Percentiles rank a stretch among this genome's conserved stretches.
Evolutionary conservation across 306 rosid genomes (phyloP).

Genomic region (Quercus bicolor): DNA sequence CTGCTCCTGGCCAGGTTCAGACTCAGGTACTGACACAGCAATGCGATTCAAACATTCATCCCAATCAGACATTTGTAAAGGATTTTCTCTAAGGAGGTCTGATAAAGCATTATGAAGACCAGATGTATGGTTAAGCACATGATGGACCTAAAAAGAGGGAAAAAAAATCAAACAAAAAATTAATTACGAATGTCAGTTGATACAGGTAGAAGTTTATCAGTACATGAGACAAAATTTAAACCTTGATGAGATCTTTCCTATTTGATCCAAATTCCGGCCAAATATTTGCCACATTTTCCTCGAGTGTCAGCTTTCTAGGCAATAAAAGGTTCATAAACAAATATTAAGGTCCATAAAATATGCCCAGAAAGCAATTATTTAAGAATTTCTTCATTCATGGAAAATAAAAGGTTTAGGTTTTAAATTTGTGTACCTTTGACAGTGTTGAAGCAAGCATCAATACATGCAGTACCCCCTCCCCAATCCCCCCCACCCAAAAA

Average conservation of each 20-base stretch:
- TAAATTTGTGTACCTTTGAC: not conserved
- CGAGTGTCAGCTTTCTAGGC: constrained; percentile 75
- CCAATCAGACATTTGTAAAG: constrained; percentile 75
- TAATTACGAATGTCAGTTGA: constrained; percentile 4
- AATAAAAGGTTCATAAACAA: constrained; percentile 19
- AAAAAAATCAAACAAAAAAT: not conserved
- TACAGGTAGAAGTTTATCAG: constrained; percentile 5
- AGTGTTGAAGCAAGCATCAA: constrained; percentile 10
- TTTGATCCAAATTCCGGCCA: constrained; percentile 89
- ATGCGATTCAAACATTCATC: constrained; percentile 67
- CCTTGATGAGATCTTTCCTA: constrained; percentile 81
- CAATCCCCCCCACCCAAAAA: not conserved
- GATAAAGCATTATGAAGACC: constrained; percentile 92
- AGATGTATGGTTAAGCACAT: constrained; percentile 94
- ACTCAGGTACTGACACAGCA: constrained; percentile 67
- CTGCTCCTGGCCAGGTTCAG: constrained; percentile 90
- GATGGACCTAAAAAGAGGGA: constrained; percentile 68
- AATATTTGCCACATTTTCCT: constrained; percentile 69
- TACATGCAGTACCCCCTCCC: not conserved
- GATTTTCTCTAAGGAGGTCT: constrained; percentile 51
- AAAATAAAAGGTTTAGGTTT: too few relatives aligned
- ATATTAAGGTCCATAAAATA: constrained; percentile 5
- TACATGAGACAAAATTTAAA: constrained; percentile 20
- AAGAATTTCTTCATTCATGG: not conserved
- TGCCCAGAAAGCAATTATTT: not conserved